These are phyloP conservation scores for Rhizophlyctis rosea DNA, from an alignment of 192 early-diverging fungal species.

Conservation along the genomic window DNA sequence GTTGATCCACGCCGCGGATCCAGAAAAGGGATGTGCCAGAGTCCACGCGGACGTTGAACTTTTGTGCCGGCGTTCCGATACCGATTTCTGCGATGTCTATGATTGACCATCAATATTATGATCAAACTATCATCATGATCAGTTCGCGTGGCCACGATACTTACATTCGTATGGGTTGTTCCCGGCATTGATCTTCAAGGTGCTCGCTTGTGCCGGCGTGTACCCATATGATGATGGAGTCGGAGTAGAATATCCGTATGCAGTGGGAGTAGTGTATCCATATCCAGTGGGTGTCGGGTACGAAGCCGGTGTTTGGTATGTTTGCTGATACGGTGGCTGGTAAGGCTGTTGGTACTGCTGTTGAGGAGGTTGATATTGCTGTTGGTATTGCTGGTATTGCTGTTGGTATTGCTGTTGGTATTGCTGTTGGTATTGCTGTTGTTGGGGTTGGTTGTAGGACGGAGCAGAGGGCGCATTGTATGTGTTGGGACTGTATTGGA, in stretches of 20 bases:
- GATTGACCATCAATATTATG: background rate
- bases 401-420: too few species aligned
- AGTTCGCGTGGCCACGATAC: background rate
- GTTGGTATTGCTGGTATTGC: too few species aligned
- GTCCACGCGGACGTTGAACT: conserved; percentile 15
- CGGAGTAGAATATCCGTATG: background rate
- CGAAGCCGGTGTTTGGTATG: too few species aligned
- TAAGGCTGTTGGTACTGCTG: too few species aligned
- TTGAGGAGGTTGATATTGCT: too few species aligned
- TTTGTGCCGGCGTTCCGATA: conserved; percentile 14
- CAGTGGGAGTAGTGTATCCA: too few species aligned
- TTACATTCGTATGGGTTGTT: background rate
- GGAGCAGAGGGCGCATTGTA: too few species aligned
- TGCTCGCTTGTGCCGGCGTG: background rate
- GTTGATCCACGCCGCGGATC: conserved; percentile 5
- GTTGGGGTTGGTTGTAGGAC: background rate
- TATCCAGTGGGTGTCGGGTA: too few species aligned
- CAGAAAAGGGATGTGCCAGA: conserved; percentile 13
- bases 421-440: background rate
- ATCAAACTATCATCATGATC: background rate
- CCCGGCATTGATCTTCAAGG: background rate
- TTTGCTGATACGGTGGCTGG: too few species aligned
- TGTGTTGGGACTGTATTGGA: too few species aligned
- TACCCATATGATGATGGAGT: background rate
- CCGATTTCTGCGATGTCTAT: conserved; percentile 7